phyloP scores from a whole-genome alignment of 2,329 filamentous ascomycete genomes.

The Arthrinium puccinioides region DNA sequence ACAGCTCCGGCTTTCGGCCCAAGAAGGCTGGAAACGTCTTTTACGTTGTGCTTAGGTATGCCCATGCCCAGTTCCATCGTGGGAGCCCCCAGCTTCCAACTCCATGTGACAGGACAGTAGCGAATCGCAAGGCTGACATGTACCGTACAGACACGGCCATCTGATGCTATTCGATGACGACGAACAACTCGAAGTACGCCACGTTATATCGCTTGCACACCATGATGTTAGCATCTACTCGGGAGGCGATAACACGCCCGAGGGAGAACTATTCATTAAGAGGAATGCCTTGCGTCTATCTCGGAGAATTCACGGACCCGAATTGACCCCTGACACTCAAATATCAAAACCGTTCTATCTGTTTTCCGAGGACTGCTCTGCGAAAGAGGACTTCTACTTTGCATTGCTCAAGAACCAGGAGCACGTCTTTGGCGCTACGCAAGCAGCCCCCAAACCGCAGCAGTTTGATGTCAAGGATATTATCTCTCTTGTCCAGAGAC shows the following conservation, averaged over 20 bases:
- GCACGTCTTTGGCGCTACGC: conserved; percentile 49
- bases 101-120: too few relatives aligned
- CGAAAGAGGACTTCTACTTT: conserved; percentile 98
- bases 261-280: conserved; percentile 94
- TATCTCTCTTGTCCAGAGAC: conserved; percentile 78
- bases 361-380: conserved; percentile 90
- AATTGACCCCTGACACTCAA: conserved; percentile 46
- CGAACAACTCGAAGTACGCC: conserved; percentile 89
- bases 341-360: conserved; percentile 81
- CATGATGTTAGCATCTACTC: conserved; percentile 81
- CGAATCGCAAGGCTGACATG: too few relatives aligned
- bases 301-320: conserved; percentile 50
- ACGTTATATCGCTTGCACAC: conserved; percentile 88
- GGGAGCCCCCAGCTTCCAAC: too few relatives aligned
- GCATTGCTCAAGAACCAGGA: conserved; percentile 81
- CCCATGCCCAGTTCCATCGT: too few relatives aligned
- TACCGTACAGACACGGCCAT: conserved; percentile 69
- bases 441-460: conserved; percentile 59
- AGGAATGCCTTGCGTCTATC: conserved; percentile 79
- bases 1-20: conserved; percentile 43
- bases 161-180: conserved; percentile 96
- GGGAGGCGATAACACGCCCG: conserved; percentile 69
- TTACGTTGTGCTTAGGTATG: conserved; percentile 80
- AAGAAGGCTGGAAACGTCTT: conserved; percentile 79
- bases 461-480: conserved; percentile 80